Evolutionary conservation across 306 rosid species (phyloP).

Genomic region (Castanea sativa): DNA sequence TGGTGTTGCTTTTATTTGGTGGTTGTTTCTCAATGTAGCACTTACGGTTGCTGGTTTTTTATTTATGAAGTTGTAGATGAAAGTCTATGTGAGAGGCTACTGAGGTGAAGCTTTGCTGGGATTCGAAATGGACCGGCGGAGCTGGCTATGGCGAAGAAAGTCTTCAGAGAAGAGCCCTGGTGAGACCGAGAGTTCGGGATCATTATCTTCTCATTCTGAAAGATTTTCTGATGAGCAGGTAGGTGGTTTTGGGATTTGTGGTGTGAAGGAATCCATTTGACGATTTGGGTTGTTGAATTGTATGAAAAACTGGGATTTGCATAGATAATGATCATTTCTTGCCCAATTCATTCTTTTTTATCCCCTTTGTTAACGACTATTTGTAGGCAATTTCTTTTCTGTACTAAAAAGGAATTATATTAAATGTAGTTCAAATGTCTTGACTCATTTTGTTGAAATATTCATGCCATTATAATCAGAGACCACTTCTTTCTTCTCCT

Average conservation of each 20-base stretch:
- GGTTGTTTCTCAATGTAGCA: constrained; percentile 1
- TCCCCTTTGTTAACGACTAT: not conserved
- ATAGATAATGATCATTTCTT: not conserved
- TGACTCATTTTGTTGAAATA: not conserved
- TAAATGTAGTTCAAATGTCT: not conserved
- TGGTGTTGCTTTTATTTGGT: not conserved
- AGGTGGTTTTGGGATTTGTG: constrained; percentile 5
- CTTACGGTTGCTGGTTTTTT: constrained; percentile 16
- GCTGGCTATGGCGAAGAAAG: constrained; percentile 83
- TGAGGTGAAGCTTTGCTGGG: constrained; percentile 21
- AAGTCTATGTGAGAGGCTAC: constrained; percentile 25
- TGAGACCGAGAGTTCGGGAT: constrained; percentile 78
- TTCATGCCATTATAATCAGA: constrained; percentile 1
- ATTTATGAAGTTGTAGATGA: constrained; percentile 26
- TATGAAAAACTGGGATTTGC: not conserved
- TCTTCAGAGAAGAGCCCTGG: constrained; percentile 75
- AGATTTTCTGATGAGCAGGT: constrained; percentile 81
- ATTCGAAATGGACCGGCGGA: constrained; percentile 62
- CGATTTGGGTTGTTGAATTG: constrained; percentile 13
- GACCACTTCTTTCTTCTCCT: not conserved
- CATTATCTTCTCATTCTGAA: constrained; percentile 73
- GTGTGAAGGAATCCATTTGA: not conserved
- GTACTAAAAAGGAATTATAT: not conserved
- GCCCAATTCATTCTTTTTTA: not conserved
- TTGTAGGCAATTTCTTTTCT: too few species aligned